Evolutionary conservation across 768 basidiomycete species (phyloP), one percentile per base, ranked within the genome.

Genomic region (Gyrodon lividus): DNA sequence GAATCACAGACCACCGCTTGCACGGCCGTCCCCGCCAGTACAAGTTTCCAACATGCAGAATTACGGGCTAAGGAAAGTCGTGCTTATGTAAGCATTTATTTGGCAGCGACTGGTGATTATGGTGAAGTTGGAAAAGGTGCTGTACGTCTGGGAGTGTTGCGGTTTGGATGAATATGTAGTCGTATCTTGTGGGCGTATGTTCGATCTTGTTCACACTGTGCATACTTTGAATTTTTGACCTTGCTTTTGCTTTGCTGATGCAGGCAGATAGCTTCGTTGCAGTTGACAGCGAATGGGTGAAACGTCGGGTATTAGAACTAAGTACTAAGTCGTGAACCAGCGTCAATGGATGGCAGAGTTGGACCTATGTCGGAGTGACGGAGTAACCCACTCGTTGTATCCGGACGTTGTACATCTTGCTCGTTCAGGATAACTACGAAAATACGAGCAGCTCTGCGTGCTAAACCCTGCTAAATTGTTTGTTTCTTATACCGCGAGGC

Each of bases 11-110:
- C 57, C 40, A 48, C 45, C 20, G 12, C 66, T 68, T 48, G 68
- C 54, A 28, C 57, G 67, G 24, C 66, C 68, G 3, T 59, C 68
- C 20, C 66, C 67, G 39, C 52, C 30, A 23, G 44, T 45, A 23
- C 55, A 14, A 22, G 35, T 38, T 44, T 42, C 48, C 46, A 31
- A 57, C 46, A 12, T 43, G 45, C 33, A 49, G 45, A 30, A 23
- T 28, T 24, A 52, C n/a, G 46, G 37, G 33, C 28, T 4, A 23
- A 47, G 31, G 38, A 40, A 58, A 39, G 17, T 58, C 34, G 44
- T 40, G 38, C 37, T 38, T 23, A 50, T 26, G 14, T 43, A 30
- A 19, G 35, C 40, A 16, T 46, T 43, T 38, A 13, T 12, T 31
- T 31, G 31, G 31, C 31, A 31, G 13, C 31, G 13, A 31, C 14